Conservation (phyloP, 2,329 filamentous ascomycete genomes). For the Aureobasidium uvarum region DNA sequence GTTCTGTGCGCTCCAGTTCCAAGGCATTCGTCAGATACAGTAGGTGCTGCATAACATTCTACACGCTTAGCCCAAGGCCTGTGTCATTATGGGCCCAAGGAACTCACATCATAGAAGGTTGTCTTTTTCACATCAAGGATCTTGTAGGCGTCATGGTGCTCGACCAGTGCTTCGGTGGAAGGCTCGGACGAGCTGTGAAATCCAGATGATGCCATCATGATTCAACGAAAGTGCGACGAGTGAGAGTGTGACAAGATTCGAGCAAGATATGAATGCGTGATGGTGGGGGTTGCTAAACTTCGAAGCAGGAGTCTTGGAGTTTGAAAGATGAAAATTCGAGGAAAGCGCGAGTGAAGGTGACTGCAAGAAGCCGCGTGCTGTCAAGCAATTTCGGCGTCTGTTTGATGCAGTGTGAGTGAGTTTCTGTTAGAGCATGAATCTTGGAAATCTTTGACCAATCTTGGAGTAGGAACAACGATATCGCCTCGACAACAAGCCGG, state of each 20-base stretch:
- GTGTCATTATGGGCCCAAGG: too few species aligned
- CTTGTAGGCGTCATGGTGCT: constrained; percentile 23
- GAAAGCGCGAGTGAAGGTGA: constrained; percentile 9
- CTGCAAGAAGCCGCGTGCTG: constrained; percentile 11
- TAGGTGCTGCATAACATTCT: constrained; percentile 4
- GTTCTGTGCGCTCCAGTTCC: constrained; percentile 2
- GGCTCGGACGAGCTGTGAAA: background rate
- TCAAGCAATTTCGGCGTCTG: background rate
- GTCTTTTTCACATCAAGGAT: constrained; percentile 37
- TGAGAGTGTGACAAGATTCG: background rate
- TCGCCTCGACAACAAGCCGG: background rate
- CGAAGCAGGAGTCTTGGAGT: background rate
- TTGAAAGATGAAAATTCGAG: background rate
- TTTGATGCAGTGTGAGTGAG: constrained; percentile 3
- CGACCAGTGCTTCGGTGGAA: background rate
- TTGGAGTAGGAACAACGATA: background rate
- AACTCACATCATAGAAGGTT: constrained; percentile 37
- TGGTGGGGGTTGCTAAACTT: background rate
- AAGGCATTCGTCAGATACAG: background rate
- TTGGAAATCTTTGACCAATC: background rate
- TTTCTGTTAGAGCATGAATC: background rate
- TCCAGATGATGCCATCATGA: background rate
- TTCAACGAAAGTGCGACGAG: background rate
- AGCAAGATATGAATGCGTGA: background rate
- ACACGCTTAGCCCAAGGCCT: background rate